Evolutionary conservation across 345 rosid genomes (phyloP).

Genomic region (Noccaea bulbosa): DNA sequence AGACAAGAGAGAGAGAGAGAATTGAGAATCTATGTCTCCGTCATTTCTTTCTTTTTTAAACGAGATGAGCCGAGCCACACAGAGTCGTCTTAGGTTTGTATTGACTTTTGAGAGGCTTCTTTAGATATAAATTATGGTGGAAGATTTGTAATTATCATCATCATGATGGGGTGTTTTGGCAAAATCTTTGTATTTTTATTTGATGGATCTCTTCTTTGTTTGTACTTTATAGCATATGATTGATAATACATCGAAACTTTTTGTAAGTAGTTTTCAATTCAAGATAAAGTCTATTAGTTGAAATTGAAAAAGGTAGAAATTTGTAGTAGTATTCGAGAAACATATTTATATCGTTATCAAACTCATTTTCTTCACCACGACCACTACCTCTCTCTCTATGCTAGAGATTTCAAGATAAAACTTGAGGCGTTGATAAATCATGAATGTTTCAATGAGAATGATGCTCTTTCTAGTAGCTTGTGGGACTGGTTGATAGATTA

Average conservation of each 20-base stretch:
- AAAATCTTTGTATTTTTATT: slow-evolving; percentile 15
- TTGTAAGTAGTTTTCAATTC: background rate
- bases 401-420: too few relatives aligned
- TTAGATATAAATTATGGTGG: slow-evolving; percentile 27
- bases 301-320: too few relatives aligned
- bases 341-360: too few relatives aligned
- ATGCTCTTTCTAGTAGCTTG: background rate
- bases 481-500: slow-evolving; percentile 1
- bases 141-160: slow-evolving; percentile 44
- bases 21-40: slow-evolving; percentile 23
- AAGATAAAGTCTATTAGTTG: too few relatives aligned
- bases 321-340: too few relatives aligned
- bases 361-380: too few relatives aligned
- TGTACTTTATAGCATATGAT: slow-evolving; percentile 16
- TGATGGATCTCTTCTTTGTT: background rate
- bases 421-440: too few relatives aligned
- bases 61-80: slow-evolving; percentile 24
- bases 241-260: background rate
- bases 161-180: slow-evolving; percentile 24
- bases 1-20: slow-evolving; percentile 20
- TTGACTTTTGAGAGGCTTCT: slow-evolving; percentile 27
- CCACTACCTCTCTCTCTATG: too few relatives aligned
- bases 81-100: slow-evolving; percentile 32
- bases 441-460: too few relatives aligned
- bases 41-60: slow-evolving; percentile 24